Percentiles rank a stretch among this genome's conserved stretches.
phyloP scores from a whole-genome alignment of 768 basidiomycete genomes.

The Flagelloscypha sp. region DNA sequence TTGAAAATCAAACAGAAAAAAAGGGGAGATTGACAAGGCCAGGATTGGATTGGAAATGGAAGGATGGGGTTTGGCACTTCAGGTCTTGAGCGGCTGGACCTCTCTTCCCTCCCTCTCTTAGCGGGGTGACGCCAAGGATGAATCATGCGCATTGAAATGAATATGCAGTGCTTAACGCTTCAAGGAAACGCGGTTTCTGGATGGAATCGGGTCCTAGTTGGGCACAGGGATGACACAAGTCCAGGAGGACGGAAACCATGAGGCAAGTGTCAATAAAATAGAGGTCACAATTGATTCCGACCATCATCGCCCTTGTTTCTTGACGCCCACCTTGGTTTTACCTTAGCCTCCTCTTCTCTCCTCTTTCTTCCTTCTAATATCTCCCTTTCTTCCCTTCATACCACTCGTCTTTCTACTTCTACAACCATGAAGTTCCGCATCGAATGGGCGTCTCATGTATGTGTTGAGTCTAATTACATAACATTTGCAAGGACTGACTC shows the following conservation, averaged over 20 bases:
- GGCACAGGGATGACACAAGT: constrained; percentile 7
- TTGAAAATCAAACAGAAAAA: too few relatives aligned
- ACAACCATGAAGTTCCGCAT: constrained; percentile 35
- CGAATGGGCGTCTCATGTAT: constrained; percentile 41
- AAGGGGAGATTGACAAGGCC: too few relatives aligned
- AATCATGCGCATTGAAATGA: constrained; percentile 3
- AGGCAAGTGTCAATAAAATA: too few relatives aligned
- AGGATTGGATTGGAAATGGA: too few relatives aligned
- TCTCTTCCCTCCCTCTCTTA: too few relatives aligned
- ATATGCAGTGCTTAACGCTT: constrained; percentile 1
- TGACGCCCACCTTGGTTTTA: constrained; percentile 1
- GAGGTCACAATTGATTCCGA: too few relatives aligned
- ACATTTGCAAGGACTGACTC: constrained; percentile 7
- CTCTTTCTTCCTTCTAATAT: constrained; percentile 7
- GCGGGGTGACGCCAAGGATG: too few relatives aligned
- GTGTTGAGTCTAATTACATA: constrained; percentile 9
- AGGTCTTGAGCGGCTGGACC: too few relatives aligned
- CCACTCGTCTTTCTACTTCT: constrained; percentile 8
- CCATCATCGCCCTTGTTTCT: too few relatives aligned
- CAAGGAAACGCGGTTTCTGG: neutral
- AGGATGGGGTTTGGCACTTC: too few relatives aligned
- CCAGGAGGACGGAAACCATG: constrained; percentile 2
- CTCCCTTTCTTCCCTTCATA: neutral
- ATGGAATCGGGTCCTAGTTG: constrained; percentile 3
- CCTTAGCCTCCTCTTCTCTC: neutral